A percentile compares a stretch with the other conserved stretches of the same genome.
Evolutionary conservation across 331 rosid genomes (phyloP).

Genomic region (Acacia concinna): DNA sequence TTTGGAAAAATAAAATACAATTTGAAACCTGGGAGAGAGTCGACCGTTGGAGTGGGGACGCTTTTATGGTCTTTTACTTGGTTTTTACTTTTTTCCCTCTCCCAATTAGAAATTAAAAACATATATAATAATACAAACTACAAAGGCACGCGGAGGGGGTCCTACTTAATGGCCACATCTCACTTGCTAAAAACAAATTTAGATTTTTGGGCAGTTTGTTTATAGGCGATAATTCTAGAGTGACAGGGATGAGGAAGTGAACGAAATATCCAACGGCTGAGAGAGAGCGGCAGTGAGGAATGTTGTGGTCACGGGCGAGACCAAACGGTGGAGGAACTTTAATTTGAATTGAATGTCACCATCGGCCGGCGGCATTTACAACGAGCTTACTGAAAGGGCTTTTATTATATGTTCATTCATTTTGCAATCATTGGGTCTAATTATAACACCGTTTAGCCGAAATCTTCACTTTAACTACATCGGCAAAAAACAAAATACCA

Average conservation of each 20-base stretch:
- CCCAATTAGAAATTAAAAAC: neutral
- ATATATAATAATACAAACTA: neutral
- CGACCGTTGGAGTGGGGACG: slow-evolving; percentile 52
- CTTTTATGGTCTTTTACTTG: slow-evolving; percentile 8
- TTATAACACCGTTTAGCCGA: neutral
- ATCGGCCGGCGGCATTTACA: neutral
- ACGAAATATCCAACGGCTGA: neutral
- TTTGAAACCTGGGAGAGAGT: neutral
- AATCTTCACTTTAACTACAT: neutral
- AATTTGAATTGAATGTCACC: slow-evolving; percentile 26
- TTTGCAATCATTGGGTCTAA: neutral
- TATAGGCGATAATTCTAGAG: neutral
- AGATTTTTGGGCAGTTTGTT: neutral
- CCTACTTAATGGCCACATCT: slow-evolving; percentile 20
- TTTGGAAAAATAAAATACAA: neutral
- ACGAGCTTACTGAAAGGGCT: neutral
- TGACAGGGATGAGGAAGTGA: neutral
- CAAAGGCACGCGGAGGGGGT: slow-evolving; percentile 34
- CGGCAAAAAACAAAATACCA: too few relatives aligned
- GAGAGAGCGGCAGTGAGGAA: neutral
- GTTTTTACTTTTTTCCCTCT: neutral
- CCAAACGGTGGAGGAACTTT: neutral
- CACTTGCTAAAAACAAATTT: neutral
- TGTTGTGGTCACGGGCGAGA: neutral
- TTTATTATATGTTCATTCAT: neutral